Evolutionary conservation across 129 eudicot species (phyloP).

Genomic region (Chrysanthemum seticuspe): DNA sequence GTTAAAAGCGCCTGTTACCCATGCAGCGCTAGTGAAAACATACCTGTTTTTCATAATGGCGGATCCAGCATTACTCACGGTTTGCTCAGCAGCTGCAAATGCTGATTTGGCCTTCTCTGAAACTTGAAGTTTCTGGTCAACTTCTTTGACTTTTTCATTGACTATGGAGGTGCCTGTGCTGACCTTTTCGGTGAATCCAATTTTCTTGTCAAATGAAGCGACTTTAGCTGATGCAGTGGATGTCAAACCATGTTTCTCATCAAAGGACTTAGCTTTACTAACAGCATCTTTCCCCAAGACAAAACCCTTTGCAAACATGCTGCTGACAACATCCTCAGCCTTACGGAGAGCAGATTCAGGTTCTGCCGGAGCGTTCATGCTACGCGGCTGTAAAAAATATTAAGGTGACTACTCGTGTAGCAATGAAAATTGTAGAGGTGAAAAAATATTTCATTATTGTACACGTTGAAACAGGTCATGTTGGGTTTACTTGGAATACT

Average conservation of each 20-base stretch:
- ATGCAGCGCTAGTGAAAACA: conserved; percentile 55
- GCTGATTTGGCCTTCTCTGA: conserved; percentile 80
- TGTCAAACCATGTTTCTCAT: conserved; percentile 61
- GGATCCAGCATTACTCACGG: conserved; percentile 66
- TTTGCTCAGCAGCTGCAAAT: conserved; percentile 74
- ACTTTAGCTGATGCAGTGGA: conserved; percentile 77
- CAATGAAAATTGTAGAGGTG: neutral
- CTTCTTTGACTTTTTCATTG: conserved; percentile 66
- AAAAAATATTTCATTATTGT: neutral
- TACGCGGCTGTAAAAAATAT: conserved; percentile 37
- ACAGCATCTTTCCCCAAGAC: conserved; percentile 72
- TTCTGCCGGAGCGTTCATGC: conserved; percentile 36
- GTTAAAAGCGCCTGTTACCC: conserved; percentile 68
- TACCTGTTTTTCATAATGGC: conserved; percentile 80
- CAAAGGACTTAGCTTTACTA: conserved; percentile 63
- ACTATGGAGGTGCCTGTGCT: conserved; percentile 63
- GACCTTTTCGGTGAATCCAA: conserved; percentile 69
- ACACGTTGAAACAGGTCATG: neutral
- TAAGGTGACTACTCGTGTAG: too few species aligned
- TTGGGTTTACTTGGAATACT: neutral
- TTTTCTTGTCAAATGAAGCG: conserved; percentile 59
- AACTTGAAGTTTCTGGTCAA: conserved; percentile 71
- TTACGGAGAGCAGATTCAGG: conserved; percentile 63
- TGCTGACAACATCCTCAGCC: conserved; percentile 75
- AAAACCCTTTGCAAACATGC: conserved; percentile 81